phyloP scores from a whole-genome alignment of 2,329 filamentous ascomycete genomes.

The Pyrenophora graminea region DNA sequence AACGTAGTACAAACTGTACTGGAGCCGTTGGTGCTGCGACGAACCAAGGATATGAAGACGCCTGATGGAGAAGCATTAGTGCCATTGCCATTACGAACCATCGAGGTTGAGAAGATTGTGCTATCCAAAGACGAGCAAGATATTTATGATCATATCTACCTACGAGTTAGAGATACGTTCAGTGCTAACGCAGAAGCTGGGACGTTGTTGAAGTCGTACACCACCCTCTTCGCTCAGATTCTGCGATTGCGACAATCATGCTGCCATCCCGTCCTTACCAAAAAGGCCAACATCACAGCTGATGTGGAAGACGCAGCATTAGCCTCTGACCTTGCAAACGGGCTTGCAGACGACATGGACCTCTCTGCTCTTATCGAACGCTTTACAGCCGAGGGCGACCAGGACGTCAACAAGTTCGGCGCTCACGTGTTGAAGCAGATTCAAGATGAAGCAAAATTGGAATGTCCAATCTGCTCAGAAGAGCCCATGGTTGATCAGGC shows the following conservation, averaged over 20 bases:
- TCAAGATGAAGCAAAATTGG: constrained; percentile 81
- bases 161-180: constrained; percentile 80
- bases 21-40: constrained; percentile 89
- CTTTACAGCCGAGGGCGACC: constrained; percentile 68
- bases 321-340: constrained; percentile 76
- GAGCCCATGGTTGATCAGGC: constrained; percentile 94
- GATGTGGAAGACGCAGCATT: constrained; percentile 85
- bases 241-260: constrained; percentile 89
- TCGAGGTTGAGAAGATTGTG: constrained; percentile 87
- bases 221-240: constrained; percentile 96
- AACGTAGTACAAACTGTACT: constrained; percentile 97
- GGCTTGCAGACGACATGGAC: constrained; percentile 94
- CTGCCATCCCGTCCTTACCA: constrained; percentile 87
- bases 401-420: constrained; percentile 74
- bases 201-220: constrained; percentile 92
- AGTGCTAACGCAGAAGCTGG: constrained; percentile 86
- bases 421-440: constrained; percentile 89
- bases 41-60: constrained; percentile 98
- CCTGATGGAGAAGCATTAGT: constrained; percentile 83
- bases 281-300: constrained; percentile 80
- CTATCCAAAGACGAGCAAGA: constrained; percentile 82
- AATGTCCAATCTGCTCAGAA: constrained; percentile 93
- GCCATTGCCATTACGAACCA: constrained; percentile 74
- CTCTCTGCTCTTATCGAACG: constrained; percentile 80
- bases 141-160: constrained; percentile 90